phyloP scores from a whole-genome alignment of 2,329 filamentous ascomycete species.

The Sphaerostilbella broomeana region DNA sequence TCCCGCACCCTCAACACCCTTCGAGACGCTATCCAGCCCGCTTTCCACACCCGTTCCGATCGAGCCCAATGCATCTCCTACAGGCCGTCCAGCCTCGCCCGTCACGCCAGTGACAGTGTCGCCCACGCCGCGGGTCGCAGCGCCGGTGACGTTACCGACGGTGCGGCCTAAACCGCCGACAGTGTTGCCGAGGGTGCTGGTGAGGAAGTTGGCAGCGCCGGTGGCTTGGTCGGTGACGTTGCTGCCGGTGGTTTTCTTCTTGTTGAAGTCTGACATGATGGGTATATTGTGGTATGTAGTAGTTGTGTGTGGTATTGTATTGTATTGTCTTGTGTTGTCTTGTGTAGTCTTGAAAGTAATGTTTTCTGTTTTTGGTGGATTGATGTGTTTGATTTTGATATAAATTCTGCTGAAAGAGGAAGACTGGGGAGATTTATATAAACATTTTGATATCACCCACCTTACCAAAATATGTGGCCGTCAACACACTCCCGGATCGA shows the following conservation, averaged over 20 bases:
- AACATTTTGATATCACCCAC: background rate
- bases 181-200: conserved; percentile 35
- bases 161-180: conserved; percentile 35
- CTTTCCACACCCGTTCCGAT: conserved; percentile 48
- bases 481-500: background rate
- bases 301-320: conserved; percentile 3
- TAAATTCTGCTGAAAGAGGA: background rate
- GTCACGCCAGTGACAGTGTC: conserved; percentile 49
- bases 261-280: conserved; percentile 20
- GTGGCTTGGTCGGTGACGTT: conserved; percentile 24
- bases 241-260: conserved; percentile 19
- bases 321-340: conserved; percentile 1
- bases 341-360: background rate
- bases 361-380: background rate
- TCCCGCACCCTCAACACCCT: conserved; percentile 52
- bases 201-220: conserved; percentile 33
- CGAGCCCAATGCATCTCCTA: conserved; percentile 49
- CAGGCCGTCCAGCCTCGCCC: conserved; percentile 45
- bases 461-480: background rate
- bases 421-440: background rate
- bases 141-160: conserved; percentile 38
- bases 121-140: conserved; percentile 50
- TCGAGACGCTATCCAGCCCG: conserved; percentile 41
- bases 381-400: background rate
- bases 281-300: conserved; percentile 6